Evolutionary conservation across 345 rosid species (phyloP), one percentile per base, ranked within the genome.

Genomic region (Sisymbrium altissimum): DNA sequence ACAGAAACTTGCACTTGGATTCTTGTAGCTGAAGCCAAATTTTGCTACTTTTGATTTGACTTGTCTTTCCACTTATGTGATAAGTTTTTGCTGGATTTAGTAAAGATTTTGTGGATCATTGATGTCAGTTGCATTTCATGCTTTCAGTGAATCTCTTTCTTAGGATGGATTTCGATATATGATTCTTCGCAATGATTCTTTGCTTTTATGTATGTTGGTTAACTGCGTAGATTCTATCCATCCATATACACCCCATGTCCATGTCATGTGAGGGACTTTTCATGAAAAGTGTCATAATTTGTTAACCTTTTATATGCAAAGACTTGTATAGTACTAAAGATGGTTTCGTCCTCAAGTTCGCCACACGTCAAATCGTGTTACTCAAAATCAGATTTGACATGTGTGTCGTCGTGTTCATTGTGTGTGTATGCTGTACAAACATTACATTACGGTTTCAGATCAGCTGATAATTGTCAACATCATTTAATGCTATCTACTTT

Each of bases 331-430:
- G 9, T 6, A 2, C 15, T 11, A 8, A 36, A 36, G 25, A 57
- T 57, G 40, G 9, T 21, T 32, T 17, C 19, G 27, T 6, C 63
- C 35, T 33, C 27, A 9, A 56, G 25, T 56, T 56, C 58, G 33
- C 38, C 7, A 6, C 9, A 7, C 9, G 38, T 7, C 38, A 33
- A 11, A 36, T 36, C 11, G 0, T 44, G 49, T 44, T 44, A 44
- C 7, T n/a, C 49, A 15, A 15, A 1, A 14, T 41, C 64, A 19
- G 64, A 55, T 72, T 63, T 52, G 69, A n/a, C 64, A 21, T 41
- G 68, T 64, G 76, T 12, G 36, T 64, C n/a, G 21, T 29, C 45
- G 27, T 48, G 49, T 60, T 60, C 49, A 25, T 7, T 60, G 10
- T 48, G 10, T 71, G n/a, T 64, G 45, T 41, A 7, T 25, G 56